These are phyloP conservation scores for Phyllosticta citriasiana DNA, from an alignment of 2,329 filamentous ascomycete genomes.

Conservation along the genomic window DNA sequence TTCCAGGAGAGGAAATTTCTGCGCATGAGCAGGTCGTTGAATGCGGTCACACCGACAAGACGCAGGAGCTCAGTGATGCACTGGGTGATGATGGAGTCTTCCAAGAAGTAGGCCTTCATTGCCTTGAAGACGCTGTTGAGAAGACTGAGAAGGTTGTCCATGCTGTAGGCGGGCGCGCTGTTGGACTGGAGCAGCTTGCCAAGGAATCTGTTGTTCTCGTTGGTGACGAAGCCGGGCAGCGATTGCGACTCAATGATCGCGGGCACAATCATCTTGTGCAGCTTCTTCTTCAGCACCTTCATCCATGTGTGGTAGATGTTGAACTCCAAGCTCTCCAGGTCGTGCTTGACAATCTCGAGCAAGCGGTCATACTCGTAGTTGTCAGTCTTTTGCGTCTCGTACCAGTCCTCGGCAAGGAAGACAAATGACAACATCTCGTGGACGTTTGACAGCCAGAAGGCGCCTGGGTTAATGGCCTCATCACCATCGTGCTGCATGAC, in stretches of 20 bases:
- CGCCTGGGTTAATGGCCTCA: constrained; percentile 90
- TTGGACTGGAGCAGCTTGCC: constrained; percentile 90
- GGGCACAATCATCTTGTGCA: constrained; percentile 99
- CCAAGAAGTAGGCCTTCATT: constrained; percentile 97
- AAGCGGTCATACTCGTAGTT: constrained; percentile 98
- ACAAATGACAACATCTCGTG: constrained; percentile 99
- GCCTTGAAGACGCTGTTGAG: constrained; percentile 96
- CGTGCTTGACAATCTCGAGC: constrained; percentile 97
- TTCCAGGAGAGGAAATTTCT: constrained; percentile 99
- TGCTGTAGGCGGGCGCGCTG: constrained; percentile 91
- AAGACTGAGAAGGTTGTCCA: constrained; percentile 94
- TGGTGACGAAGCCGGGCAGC: constrained; percentile 94
- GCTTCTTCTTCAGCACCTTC: constrained; percentile 98
- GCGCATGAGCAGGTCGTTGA: constrained; percentile 96
- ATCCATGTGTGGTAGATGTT: constrained; percentile 99
- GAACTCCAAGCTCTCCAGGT: constrained; percentile 95
- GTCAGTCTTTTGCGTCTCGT: constrained; percentile 97
- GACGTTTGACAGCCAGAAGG: constrained; percentile 98
- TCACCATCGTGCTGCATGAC: constrained; percentile 99
- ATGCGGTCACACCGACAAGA: constrained; percentile 91
- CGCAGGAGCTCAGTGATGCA: constrained; percentile 88
- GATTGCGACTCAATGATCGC: constrained; percentile 99
- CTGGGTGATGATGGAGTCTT: constrained; percentile 92
- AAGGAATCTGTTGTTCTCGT: constrained; percentile 95
- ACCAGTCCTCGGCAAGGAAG: constrained; percentile 98